Conservation (phyloP, 495 filamentous ascomycete genomes). For the Lepraria neglecta region DNA sequence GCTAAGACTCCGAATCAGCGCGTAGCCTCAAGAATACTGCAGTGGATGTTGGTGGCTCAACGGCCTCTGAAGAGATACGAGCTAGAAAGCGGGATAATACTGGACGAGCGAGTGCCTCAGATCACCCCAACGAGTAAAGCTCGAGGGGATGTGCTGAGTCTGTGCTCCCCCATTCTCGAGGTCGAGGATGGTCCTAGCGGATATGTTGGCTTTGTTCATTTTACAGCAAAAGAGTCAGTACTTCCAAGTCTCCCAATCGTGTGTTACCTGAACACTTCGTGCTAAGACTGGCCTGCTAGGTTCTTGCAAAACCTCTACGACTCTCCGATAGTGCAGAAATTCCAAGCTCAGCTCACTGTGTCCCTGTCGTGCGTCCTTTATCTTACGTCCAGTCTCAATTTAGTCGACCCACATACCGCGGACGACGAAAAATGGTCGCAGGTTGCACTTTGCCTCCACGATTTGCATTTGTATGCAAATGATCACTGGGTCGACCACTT, state of each 20-base stretch:
- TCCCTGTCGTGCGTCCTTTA: conserved; percentile 22
- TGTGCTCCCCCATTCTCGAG: conserved; percentile 20
- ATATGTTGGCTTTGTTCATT: conserved; percentile 16
- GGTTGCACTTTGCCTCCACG: conserved; percentile 10
- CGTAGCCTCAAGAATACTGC: conserved; percentile 16
- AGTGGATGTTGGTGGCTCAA: conserved; percentile 19
- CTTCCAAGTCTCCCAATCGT: neutral
- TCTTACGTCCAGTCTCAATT: conserved; percentile 10
- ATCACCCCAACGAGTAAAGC: conserved; percentile 10
- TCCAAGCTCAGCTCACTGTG: conserved; percentile 11
- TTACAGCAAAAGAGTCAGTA: conserved; percentile 17
- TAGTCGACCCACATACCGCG: conserved; percentile 14
- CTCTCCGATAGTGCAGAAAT: neutral
- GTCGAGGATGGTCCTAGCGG: conserved; percentile 9
- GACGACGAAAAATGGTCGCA: neutral
- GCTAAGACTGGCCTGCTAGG: neutral
- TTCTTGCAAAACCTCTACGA: neutral
- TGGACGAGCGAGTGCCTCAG: conserved; percentile 7
- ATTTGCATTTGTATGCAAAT: conserved; percentile 17
- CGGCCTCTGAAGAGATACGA: conserved; percentile 18
- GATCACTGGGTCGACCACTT: conserved; percentile 22
- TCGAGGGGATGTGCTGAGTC: conserved; percentile 17
- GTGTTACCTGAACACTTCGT: neutral
- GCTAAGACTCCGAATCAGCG: neutral
- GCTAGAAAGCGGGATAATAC: conserved; percentile 20